Percentiles rank a stretch among this genome's conserved stretches.
Conservation (phyloP, 2,329 filamentous ascomycete genomes). For the Clathrospora elynae region DNA sequence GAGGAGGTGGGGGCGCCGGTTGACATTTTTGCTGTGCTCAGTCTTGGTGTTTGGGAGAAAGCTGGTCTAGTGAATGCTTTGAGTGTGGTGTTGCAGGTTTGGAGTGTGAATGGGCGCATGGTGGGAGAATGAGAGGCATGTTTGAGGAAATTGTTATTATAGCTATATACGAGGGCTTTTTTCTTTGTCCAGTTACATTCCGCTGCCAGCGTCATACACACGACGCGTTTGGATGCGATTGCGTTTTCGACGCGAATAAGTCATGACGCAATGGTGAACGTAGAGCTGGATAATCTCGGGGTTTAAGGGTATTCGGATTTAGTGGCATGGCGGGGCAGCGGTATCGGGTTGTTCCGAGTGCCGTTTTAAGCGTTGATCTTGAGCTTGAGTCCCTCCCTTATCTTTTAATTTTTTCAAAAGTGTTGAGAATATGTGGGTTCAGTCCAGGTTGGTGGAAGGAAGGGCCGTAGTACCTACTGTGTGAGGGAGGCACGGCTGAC, state of each 20-base stretch:
- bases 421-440: too few species aligned
- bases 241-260: slow-evolving; percentile 22
- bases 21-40: slow-evolving; percentile 40
- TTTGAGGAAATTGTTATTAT: slow-evolving; percentile 7
- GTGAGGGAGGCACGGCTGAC: too few species aligned
- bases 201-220: slow-evolving; percentile 9
- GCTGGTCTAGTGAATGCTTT: slow-evolving; percentile 24
- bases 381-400: too few species aligned
- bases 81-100: slow-evolving; percentile 21
- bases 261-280: slow-evolving; percentile 36
- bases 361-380: too few species aligned
- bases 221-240: slow-evolving; percentile 6
- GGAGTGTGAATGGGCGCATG: slow-evolving; percentile 29
- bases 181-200: slow-evolving; percentile 16
- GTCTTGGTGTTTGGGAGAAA: slow-evolving; percentile 17
- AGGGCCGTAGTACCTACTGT: too few species aligned
- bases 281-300: slow-evolving; percentile 11
- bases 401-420: too few species aligned
- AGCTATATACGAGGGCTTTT: background rate
- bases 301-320: slow-evolving; percentile 6
- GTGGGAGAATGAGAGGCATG: background rate
- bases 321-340: slow-evolving; percentile 4
- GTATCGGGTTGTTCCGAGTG: background rate
- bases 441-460: too few species aligned
- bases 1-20: slow-evolving; percentile 16